Percentiles rank a stretch among this genome's conserved stretches.
Evolutionary conservation across 768 basidiomycete species (phyloP).

Genomic region (Nevesoporus exiguus): DNA sequence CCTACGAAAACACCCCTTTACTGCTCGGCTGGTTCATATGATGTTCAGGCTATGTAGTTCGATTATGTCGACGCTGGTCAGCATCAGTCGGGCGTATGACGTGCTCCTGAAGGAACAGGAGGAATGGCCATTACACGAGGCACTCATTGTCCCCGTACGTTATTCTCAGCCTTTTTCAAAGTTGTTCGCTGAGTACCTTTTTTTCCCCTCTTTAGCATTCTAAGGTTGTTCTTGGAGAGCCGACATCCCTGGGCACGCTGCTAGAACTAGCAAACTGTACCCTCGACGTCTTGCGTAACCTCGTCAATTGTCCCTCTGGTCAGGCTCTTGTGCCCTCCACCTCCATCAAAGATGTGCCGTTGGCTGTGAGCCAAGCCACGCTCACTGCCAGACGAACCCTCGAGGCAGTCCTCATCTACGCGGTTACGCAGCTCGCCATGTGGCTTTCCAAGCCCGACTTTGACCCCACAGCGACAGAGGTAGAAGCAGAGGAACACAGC

Average conservation of each 20-base stretch:
- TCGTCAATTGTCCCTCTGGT: conserved; percentile 57
- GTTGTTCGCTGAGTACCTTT: background rate
- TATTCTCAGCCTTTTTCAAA: background rate
- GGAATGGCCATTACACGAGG: conserved; percentile 69
- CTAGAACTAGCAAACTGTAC: conserved; percentile 81
- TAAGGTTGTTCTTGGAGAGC: conserved; percentile 78
- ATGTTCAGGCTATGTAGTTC: conserved; percentile 69
- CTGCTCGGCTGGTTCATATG: conserved; percentile 67
- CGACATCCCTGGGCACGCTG: conserved; percentile 81
- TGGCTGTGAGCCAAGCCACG: conserved; percentile 56
- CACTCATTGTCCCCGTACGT: conserved; percentile 71
- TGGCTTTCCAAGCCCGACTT: conserved; percentile 75
- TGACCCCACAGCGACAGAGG: conserved; percentile 41
- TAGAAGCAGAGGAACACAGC: conserved; percentile 44
- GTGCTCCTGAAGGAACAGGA: conserved; percentile 62
- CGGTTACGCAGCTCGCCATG: conserved; percentile 73
- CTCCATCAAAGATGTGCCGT: conserved; percentile 31
- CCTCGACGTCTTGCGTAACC: conserved; percentile 66
- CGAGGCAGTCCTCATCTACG: conserved; percentile 66
- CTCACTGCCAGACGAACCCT: conserved; percentile 56
- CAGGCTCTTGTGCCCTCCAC: conserved; percentile 45
- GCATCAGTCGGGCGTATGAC: conserved; percentile 64
- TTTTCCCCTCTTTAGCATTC: conserved; percentile 54
- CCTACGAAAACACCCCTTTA: conserved; percentile 64
- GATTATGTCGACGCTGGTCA: conserved; percentile 65